A percentile compares a stretch with the other conserved stretches of the same genome.
These are phyloP conservation scores for Argentina anserina DNA, from an alignment of 306 rosid genomes.

Conservation along the genomic window DNA sequence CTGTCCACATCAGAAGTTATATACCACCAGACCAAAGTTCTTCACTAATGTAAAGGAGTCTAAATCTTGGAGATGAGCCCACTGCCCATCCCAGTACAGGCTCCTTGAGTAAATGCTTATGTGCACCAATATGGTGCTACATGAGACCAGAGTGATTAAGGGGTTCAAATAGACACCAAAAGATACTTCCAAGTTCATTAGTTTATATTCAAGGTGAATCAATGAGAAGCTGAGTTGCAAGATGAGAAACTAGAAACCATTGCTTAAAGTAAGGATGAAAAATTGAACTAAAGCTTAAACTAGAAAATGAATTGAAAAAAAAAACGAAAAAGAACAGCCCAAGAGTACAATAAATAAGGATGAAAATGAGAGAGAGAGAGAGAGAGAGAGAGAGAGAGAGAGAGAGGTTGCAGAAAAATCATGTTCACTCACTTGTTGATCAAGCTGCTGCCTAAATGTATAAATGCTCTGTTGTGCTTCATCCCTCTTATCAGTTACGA, in stretches of 20 bases:
- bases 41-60: background rate
- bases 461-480: constrained; percentile 58
- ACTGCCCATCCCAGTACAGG: background rate
- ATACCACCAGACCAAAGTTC: background rate
- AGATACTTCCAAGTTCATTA: background rate
- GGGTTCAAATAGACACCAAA: background rate
- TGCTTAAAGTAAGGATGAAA: background rate
- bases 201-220: background rate
- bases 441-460: constrained; percentile 66
- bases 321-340: background rate
- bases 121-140: background rate
- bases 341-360: background rate
- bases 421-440: constrained; percentile 62
- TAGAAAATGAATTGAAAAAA: too few species aligned
- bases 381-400: background rate
- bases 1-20: background rate
- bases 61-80: background rate
- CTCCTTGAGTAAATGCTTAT: background rate
- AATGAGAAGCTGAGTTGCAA: background rate
- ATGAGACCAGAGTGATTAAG: background rate
- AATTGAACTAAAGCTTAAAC: too few species aligned
- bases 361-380: background rate
- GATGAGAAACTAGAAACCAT: background rate
- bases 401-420: background rate
- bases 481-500: constrained; percentile 64